Conservation (phyloP, 108 stramenopile species). For the Epithemia pelagica region DNA sequence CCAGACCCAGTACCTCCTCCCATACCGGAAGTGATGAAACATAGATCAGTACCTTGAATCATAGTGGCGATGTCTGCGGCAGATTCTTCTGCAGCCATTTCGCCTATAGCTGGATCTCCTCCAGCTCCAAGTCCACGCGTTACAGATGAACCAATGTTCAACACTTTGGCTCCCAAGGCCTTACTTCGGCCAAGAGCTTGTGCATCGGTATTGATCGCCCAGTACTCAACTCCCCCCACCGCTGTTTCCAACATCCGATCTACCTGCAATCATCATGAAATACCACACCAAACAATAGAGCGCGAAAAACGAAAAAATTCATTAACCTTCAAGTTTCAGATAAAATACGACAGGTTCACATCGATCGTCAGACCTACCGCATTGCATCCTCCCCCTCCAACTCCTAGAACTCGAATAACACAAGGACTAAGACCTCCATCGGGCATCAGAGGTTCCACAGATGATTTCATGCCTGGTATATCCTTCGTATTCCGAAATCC, state of each 20-base stretch:
- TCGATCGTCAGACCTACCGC: slow-evolving; percentile 25
- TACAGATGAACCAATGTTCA: slow-evolving; percentile 78
- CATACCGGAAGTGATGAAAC: slow-evolving; percentile 86
- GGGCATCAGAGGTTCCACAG: slow-evolving; percentile 42
- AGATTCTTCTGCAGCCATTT: slow-evolving; percentile 76
- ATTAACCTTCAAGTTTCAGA: background rate
- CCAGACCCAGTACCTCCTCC: slow-evolving; percentile 88
- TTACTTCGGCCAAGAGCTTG: slow-evolving; percentile 70
- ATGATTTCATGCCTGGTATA: slow-evolving; percentile 11
- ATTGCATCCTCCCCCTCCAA: slow-evolving; percentile 83
- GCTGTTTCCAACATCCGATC: slow-evolving; percentile 85
- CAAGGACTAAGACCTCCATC: slow-evolving; percentile 67
- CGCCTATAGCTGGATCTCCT: slow-evolving; percentile 81
- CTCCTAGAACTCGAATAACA: slow-evolving; percentile 70
- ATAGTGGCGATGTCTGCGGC: slow-evolving; percentile 62
- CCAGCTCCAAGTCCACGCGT: slow-evolving; percentile 89
- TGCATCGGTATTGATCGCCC: slow-evolving; percentile 88
- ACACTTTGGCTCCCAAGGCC: slow-evolving; percentile 46
- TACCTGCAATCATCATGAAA: slow-evolving; percentile 30
- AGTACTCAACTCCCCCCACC: slow-evolving; percentile 83
- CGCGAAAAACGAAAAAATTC: background rate
- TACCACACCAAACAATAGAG: background rate
- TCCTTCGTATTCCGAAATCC: slow-evolving; percentile 26
- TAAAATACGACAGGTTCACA: background rate
- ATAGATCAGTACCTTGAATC: slow-evolving; percentile 77